Evolutionary conservation across 129 eudicot genomes (phyloP).

Genomic region (Lactuca saligna): DNA sequence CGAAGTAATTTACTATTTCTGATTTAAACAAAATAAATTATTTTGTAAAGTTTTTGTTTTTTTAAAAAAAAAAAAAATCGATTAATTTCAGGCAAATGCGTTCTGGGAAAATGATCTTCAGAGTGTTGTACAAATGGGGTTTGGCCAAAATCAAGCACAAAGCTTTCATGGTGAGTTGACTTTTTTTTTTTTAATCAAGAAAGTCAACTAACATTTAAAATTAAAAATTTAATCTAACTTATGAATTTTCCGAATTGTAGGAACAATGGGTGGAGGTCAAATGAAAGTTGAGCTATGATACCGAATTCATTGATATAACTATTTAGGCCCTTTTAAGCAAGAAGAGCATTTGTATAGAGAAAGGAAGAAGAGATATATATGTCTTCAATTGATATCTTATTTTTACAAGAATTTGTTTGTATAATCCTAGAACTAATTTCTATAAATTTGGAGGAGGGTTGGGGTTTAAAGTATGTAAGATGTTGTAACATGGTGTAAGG

Average conservation of each 20-base stretch:
- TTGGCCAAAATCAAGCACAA: constrained; percentile 59
- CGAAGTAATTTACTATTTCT: constrained; percentile 37
- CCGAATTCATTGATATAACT: constrained; percentile 29
- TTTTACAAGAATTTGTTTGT: constrained; percentile 40
- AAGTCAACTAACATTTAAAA: constrained; percentile 8
- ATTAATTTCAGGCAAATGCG: constrained; percentile 43
- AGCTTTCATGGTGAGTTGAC: constrained; percentile 55
- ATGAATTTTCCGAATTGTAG: constrained; percentile 38
- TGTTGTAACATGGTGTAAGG: constrained; percentile 30
- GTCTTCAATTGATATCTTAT: constrained; percentile 42
- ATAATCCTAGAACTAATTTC: constrained; percentile 52
- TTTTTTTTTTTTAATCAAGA: constrained; percentile 8
- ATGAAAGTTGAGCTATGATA: constrained; percentile 80
- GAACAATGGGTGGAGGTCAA: constrained; percentile 46
- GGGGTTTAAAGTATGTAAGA: constrained; percentile 29
- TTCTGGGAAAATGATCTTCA: constrained; percentile 84
- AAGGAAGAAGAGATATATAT: constrained; percentile 33
- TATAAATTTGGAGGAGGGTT: constrained; percentile 14
- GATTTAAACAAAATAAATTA: background rate
- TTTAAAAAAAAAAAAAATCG: constrained; percentile 10
- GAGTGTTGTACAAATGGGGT: constrained; percentile 79
- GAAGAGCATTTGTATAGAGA: constrained; percentile 74
- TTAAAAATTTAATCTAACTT: constrained; percentile 20
- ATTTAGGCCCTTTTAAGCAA: constrained; percentile 45
- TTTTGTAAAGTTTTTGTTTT: background rate